These are phyloP conservation scores for Gossypium stocksii DNA, from an alignment of 345 rosid genomes.

Conservation along the genomic window DNA sequence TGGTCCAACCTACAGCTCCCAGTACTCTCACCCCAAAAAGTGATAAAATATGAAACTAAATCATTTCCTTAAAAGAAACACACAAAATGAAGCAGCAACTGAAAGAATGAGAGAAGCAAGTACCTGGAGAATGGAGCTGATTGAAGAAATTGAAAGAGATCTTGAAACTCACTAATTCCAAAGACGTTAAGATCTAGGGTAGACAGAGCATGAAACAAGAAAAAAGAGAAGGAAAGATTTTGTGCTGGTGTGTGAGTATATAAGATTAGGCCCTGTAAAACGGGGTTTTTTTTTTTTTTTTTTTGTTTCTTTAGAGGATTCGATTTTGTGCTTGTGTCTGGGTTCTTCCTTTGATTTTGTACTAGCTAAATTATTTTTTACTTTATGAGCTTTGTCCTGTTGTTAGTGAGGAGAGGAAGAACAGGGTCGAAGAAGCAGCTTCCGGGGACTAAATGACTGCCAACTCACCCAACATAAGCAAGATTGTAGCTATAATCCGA, in stretches of 20 bases:
- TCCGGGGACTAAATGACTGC: too few relatives aligned
- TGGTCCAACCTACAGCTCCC: neutral
- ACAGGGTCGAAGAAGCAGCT: too few relatives aligned
- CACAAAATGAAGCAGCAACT: neutral
- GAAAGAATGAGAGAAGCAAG: neutral
- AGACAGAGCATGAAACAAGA: neutral
- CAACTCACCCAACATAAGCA: too few relatives aligned
- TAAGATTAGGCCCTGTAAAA: neutral
- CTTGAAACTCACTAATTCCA: neutral
- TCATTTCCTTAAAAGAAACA: neutral
- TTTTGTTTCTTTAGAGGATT: too few relatives aligned
- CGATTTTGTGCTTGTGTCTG: too few relatives aligned
- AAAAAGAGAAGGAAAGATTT: neutral
- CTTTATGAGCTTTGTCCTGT: too few relatives aligned
- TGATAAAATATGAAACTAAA: neutral
- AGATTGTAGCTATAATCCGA: too few relatives aligned
- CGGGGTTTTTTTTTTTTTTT: too few relatives aligned
- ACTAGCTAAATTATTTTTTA: too few relatives aligned
- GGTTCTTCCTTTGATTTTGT: too few relatives aligned
- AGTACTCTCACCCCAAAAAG: neutral
- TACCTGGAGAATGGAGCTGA: slow-evolving; percentile 3
- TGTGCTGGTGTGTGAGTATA: neutral
- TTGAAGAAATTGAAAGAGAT: neutral
- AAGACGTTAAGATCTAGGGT: slow-evolving; percentile 10
- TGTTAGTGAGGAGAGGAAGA: too few relatives aligned